Evolutionary conservation across 2,329 filamentous ascomycete species (phyloP).

Genomic region (Tolypocladium cylindrosporum): DNA sequence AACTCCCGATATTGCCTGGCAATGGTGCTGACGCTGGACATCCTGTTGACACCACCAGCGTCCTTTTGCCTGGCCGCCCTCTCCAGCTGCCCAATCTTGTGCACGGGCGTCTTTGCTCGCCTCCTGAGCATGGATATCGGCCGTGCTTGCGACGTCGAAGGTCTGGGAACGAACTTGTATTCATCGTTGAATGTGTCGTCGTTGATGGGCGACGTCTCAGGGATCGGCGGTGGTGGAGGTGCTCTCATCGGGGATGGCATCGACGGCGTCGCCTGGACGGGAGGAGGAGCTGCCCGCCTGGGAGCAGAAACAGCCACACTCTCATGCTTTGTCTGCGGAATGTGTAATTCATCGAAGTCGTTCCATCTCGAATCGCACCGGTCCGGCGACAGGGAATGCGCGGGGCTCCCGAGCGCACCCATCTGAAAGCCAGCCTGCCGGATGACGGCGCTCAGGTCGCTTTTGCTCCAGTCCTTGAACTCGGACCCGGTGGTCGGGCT

Average conservation of each 20-base stretch:
- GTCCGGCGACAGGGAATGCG: slow-evolving; percentile 1
- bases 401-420: slow-evolving; percentile 3
- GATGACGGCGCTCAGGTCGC: slow-evolving; percentile 5
- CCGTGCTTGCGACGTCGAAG: neutral
- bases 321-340: neutral
- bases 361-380: neutral
- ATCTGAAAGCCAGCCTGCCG: slow-evolving; percentile 5
- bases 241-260: slow-evolving; percentile 1
- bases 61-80: slow-evolving; percentile 13
- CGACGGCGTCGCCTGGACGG: neutral
- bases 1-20: slow-evolving; percentile 41
- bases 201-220: slow-evolving; percentile 12
- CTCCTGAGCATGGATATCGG: slow-evolving; percentile 26
- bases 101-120: slow-evolving; percentile 42
- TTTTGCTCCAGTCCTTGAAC: slow-evolving; percentile 14
- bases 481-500: slow-evolving; percentile 13
- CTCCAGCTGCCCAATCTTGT: slow-evolving; percentile 39
- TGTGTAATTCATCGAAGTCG: neutral
- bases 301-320: neutral
- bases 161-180: neutral
- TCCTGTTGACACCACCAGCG: slow-evolving; percentile 17
- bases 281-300: neutral
- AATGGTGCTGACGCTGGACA: slow-evolving; percentile 35
- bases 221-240: slow-evolving; percentile 9
- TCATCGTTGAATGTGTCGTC: neutral